Percentiles rank a stretch among this genome's conserved stretches.
These are phyloP conservation scores for Ailanthus altissimus DNA, from an alignment of 345 rosid genomes.

Conservation along the genomic window DNA sequence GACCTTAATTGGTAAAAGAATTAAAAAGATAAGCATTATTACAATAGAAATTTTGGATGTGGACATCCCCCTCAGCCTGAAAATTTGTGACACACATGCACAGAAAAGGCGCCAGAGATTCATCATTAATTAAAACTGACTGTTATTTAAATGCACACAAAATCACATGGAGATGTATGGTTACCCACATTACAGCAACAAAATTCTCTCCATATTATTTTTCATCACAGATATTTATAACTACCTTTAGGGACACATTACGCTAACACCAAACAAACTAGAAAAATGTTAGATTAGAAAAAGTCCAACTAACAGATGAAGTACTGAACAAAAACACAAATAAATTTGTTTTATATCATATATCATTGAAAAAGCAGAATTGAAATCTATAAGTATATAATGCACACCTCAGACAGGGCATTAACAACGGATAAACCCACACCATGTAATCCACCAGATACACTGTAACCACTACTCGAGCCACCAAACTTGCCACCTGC, in stretches of 20 bases:
- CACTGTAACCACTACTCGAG: constrained; percentile 88
- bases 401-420: constrained; percentile 90
- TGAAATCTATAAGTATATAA: constrained; percentile 11
- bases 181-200: background rate
- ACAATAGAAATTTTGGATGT: no score
- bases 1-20: background rate
- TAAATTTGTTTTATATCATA: background rate
- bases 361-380: background rate
- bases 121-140: background rate
- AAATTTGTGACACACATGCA: background rate
- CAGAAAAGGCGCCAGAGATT: background rate
- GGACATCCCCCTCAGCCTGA: no score
- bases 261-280: constrained; percentile 6
- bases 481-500: constrained; percentile 99
- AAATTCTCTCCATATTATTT: background rate
- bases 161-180: background rate
- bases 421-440: constrained; percentile 98
- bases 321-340: background rate
- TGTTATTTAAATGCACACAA: background rate
- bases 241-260: no score
- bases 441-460: constrained; percentile 98
- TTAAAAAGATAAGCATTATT: background rate
- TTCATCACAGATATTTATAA: no score
- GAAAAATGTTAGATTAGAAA: background rate
- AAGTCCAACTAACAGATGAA: background rate